Evolutionary conservation across 2,329 filamentous ascomycete species (phyloP).

Genomic region (Trichoderma brevicompactum): DNA sequence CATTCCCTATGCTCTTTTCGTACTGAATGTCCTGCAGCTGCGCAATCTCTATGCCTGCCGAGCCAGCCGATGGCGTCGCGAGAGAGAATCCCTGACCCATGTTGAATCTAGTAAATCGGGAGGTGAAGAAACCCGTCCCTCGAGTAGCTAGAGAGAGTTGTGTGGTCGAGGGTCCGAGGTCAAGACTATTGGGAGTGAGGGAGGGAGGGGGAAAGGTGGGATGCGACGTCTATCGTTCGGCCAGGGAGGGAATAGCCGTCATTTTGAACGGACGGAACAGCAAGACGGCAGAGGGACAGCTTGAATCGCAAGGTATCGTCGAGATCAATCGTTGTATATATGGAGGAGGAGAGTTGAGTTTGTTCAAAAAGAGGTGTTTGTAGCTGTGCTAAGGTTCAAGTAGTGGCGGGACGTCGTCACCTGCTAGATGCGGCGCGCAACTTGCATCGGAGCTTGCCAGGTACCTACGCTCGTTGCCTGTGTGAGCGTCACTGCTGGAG

Average conservation of each 20-base stretch:
- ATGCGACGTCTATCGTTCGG: slow-evolving; percentile 24
- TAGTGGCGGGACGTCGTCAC: slow-evolving; percentile 22
- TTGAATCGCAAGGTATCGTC: not conserved
- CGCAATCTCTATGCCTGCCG: slow-evolving; percentile 89
- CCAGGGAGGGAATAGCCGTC: slow-evolving; percentile 27
- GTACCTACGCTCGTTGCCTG: not conserved
- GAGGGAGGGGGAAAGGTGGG: slow-evolving; percentile 8
- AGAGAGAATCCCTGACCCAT: slow-evolving; percentile 99
- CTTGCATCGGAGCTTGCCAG: slow-evolving; percentile 1
- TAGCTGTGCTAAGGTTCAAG: not conserved
- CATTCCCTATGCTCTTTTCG: slow-evolving; percentile 88
- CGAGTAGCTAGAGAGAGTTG: not conserved
- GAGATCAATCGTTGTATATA: not conserved
- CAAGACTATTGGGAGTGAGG: not conserved
- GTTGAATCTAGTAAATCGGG: slow-evolving; percentile 29
- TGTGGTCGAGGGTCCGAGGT: not conserved
- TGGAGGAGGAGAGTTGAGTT: slow-evolving; percentile 1
- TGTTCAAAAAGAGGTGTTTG: not conserved
- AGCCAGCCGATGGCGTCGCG: slow-evolving; percentile 86
- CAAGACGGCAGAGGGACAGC: not conserved
- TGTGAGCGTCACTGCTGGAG: slow-evolving; percentile 1
- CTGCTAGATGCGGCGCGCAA: not conserved
- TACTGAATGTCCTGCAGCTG: slow-evolving; percentile 90
- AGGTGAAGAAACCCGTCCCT: not conserved
- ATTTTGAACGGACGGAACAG: slow-evolving; percentile 19